Evolutionary conservation across 257 asterid genomes (phyloP), one percentile per base, ranked within the genome.

Genomic region (Fraxinus anomala): DNA sequence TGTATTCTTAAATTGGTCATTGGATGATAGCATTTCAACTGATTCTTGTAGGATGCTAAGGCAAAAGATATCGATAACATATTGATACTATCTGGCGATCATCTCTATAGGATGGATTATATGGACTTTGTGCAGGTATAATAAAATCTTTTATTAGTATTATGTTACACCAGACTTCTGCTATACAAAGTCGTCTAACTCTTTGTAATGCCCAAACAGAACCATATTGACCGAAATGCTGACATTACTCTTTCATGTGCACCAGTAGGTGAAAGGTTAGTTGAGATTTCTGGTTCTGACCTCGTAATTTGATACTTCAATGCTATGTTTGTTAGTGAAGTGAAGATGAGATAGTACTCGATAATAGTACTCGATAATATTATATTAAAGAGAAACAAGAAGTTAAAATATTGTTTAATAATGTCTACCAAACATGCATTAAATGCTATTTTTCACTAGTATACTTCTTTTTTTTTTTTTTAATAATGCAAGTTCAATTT

Each of bases 41-140:
- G 33, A 44, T 79, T 79, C 69, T 81, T 82, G 77, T 73, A 93
- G 99, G 99, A 96, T 68, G 94, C 97, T 21, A 92, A 89, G 91
- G 88, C 94, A 72, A 96, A 96, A 86, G 90, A 96, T 78, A 83
- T 96, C 9, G 98, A 93, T 8, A 85, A 92, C 84, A 83, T 95
- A 79, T 33, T 95, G 83, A 93, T 95, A 72, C 83, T 95, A 80
- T 90, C 97, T 0, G 99, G 99, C 34, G 98, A 95, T 84, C 99
- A 95, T 77, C 96, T 95, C 23, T 95, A 95, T 66, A 86, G 99
- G 82, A 95, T 95, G 99, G 98, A 91, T 80, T 95, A 95, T 79
- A 91, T 91, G 97, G 98, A 93, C 78, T 92, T 96, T 65, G 81
- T 93, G 85, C 98, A 93, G 98, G 98, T 90, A 80, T 69, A 68